These are phyloP conservation scores for Mycosphaerella sp. DNA, from an alignment of 2,329 filamentous ascomycete species.

Conservation along the genomic window DNA sequence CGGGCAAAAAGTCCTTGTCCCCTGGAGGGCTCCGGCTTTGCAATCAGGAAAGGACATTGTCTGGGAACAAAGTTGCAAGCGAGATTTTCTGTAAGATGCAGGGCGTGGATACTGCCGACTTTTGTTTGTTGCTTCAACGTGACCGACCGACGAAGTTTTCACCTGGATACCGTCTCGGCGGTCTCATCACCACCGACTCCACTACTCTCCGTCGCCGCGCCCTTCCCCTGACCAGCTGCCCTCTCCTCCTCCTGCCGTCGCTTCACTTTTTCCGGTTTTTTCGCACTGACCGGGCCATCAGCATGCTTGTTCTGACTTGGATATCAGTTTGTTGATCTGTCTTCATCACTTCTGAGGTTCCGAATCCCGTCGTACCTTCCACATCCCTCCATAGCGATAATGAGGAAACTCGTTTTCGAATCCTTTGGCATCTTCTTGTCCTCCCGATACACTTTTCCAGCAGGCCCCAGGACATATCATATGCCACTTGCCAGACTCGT, in stretches of 20 bases:
- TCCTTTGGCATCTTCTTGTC: slow-evolving; percentile 38
- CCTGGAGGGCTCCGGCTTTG: no score
- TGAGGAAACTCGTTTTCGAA: slow-evolving; percentile 31
- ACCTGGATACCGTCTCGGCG: not conserved
- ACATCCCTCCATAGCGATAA: slow-evolving; percentile 38
- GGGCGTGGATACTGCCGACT: no score
- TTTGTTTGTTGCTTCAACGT: no score
- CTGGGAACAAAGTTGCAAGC: no score
- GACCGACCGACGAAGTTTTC: no score
- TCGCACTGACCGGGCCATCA: slow-evolving; percentile 34
- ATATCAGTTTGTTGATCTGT: not conserved
- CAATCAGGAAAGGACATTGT: no score
- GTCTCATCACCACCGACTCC: not conserved
- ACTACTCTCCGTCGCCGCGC: not conserved
- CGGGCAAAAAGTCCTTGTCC: no score
- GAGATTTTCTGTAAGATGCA: no score
- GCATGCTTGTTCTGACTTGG: slow-evolving; percentile 34
- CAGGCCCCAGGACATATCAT: slow-evolving; percentile 42
- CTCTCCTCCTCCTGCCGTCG: slow-evolving; percentile 28
- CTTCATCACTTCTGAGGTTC: not conserved
- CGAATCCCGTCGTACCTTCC: slow-evolving; percentile 30
- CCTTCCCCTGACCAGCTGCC: slow-evolving; percentile 5
- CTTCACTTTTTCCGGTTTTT: slow-evolving; percentile 40
- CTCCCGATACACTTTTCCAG: slow-evolving; percentile 42
- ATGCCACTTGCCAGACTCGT: slow-evolving; percentile 38